Conservation (phyloP, 768 basidiomycete genomes). For the Serpula lacrymans region DNA sequence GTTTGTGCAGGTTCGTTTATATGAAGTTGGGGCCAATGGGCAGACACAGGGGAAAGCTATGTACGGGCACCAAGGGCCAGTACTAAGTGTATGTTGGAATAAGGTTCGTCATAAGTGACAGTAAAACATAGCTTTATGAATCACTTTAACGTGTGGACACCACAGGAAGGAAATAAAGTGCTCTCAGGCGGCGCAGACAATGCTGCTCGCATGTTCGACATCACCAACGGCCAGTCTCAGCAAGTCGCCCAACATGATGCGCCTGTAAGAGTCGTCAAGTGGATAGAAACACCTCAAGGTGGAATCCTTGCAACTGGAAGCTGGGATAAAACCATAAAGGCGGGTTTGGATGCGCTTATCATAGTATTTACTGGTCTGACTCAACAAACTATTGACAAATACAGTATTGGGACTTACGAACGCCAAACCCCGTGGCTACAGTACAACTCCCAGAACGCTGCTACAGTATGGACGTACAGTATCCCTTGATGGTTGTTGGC, state of each 20-base stretch:
- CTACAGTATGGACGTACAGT: constrained; percentile 81
- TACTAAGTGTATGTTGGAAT: constrained; percentile 87
- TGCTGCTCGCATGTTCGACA: constrained; percentile 90
- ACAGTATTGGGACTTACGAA: constrained; percentile 92
- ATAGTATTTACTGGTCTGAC: not conserved
- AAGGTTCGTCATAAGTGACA: constrained; percentile 49
- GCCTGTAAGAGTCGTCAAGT: constrained; percentile 78
- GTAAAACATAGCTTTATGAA: not conserved
- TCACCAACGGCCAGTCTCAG: constrained; percentile 72
- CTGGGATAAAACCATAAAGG: constrained; percentile 98
- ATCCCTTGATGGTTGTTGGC: constrained; percentile 85
- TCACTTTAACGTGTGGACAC: constrained; percentile 7
- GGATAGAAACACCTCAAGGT: constrained; percentile 71
- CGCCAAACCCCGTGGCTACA: constrained; percentile 69
- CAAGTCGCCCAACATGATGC: constrained; percentile 93
- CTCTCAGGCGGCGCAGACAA: constrained; percentile 95
- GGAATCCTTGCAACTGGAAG: constrained; percentile 89
- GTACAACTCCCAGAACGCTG: constrained; percentile 88
- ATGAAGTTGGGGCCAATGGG: constrained; percentile 79
- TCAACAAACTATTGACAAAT: not conserved
- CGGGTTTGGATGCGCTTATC: constrained; percentile 25
- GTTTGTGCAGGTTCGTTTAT: constrained; percentile 77
- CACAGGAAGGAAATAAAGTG: constrained; percentile 84
- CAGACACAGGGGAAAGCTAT: constrained; percentile 87
- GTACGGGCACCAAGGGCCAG: constrained; percentile 89